Evolutionary conservation across 1,139 yeast genomes (phyloP), one percentile per base, ranked within the genome.

Genomic region (Debaryomycetaceae sp.): DNA sequence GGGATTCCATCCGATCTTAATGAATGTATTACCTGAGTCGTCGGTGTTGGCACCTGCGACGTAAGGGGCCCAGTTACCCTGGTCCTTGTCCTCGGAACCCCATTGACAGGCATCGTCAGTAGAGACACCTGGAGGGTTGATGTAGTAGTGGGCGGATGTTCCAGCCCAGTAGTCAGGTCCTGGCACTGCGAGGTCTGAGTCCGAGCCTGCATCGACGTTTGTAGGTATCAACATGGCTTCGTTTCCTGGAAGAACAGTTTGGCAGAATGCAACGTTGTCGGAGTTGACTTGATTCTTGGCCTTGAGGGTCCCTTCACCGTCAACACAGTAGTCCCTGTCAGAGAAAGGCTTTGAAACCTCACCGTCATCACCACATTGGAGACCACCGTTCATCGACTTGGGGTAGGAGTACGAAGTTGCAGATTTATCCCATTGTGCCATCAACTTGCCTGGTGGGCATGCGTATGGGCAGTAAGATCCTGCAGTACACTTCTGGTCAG

Each of bases 141-240:
- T 67, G 65, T 89, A 89, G 70, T 80, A 89, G 65, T 89, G 97
- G 42, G 96, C 87, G 39, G 96, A 89, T 43, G 96, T 87, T 17
- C 78, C 66, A 7, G 85, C 86, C 78, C 81, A 82, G 64, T 82
- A 83, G 48, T 78, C 80, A 1, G 89, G 70, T 38, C 88, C 95
- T 17, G 96, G 96, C 42, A 89, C 96, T 27, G 97, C 96, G 49
- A 89, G 69, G 3, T 75, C 72, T 47, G 72, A 65, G 14, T 69
- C 51, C 14, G 68, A 55, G 9, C 80, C 78, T 8, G 75, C 66
- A 24, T 65, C 70, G 42, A 87, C 81, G 45, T 74, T 65, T 27
- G 95, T 88, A 48, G 97, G 97, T 52, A 89, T 88, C 62, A 88
- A 73, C 97, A 89, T 89, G 56, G 89, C 95, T 68, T 89, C 96